These are phyloP conservation scores for Corchorus capsularis DNA, from an alignment of 345 rosid genomes.

Conservation along the genomic window DNA sequence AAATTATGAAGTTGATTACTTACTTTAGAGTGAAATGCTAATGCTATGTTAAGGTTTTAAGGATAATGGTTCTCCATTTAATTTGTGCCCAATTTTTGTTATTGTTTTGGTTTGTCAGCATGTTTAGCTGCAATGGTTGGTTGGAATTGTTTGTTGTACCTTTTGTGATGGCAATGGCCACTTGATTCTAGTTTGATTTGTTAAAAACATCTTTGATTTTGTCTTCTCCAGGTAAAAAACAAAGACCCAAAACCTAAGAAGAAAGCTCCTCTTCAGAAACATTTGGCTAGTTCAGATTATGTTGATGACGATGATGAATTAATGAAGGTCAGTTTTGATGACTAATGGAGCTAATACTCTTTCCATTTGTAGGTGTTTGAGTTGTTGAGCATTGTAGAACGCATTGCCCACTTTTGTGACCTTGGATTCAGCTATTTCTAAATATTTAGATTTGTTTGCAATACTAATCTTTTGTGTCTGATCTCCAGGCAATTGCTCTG, in stretches of 20 bases:
- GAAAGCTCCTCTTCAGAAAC: slow-evolving; percentile 35
- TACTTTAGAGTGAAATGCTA: background rate
- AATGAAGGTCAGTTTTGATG: slow-evolving; percentile 42
- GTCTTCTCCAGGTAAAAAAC: slow-evolving; percentile 37
- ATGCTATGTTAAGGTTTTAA: background rate
- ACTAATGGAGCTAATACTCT: background rate
- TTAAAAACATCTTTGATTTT: background rate
- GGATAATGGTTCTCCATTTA: background rate
- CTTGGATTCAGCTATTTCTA: background rate
- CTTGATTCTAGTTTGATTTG: background rate
- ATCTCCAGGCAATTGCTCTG: slow-evolving; percentile 69
- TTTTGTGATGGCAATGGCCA: background rate
- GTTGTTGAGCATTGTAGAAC: background rate
- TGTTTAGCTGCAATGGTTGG: background rate
- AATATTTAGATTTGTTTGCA: background rate
- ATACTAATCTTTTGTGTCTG: background rate
- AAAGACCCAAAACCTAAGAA: slow-evolving; percentile 42
- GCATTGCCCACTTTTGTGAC: background rate
- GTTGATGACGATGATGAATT: slow-evolving; percentile 52
- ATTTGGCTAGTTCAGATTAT: slow-evolving; percentile 29
- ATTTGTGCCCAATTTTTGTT: background rate
- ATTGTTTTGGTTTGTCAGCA: background rate
- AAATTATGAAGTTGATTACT: slow-evolving; percentile 1
- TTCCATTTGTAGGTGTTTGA: slow-evolving; percentile 7
- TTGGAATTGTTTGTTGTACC: background rate